A percentile compares a stretch with the other conserved stretches of the same genome.
Evolutionary conservation across 495 filamentous ascomycete species (phyloP).

Genomic region (Xylaria grammica): DNA sequence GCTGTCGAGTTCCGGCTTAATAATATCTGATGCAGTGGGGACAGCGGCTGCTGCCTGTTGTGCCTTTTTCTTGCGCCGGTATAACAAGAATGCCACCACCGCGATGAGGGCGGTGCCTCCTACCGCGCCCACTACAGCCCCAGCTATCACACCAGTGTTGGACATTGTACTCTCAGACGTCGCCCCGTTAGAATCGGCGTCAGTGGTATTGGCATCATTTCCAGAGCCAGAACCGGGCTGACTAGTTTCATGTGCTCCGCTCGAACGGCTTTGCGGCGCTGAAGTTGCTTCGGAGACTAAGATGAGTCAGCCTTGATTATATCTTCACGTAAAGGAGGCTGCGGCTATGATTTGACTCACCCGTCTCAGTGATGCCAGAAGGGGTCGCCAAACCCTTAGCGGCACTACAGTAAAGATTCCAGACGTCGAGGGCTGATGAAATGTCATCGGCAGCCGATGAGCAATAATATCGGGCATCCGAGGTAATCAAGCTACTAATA

Average conservation of each 20-base stretch:
- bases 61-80: constrained; percentile 25
- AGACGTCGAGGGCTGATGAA: constrained; percentile 49
- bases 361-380: constrained; percentile 44
- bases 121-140: constrained; percentile 44
- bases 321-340: constrained; percentile 5
- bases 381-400: constrained; percentile 45
- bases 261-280: constrained; percentile 27
- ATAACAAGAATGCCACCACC: constrained; percentile 43
- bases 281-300: constrained; percentile 27
- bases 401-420: constrained; percentile 54
- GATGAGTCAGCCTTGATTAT: constrained; percentile 17
- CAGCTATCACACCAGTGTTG: constrained; percentile 39
- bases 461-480: constrained; percentile 47
- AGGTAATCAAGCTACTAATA: constrained; percentile 43
- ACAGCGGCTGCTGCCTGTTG: not conserved
- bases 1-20: constrained; percentile 45
- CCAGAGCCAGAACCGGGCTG: constrained; percentile 15
- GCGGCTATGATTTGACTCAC: constrained; percentile 23
- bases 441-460: constrained; percentile 47
- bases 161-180: constrained; percentile 16
- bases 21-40: constrained; percentile 20
- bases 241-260: constrained; percentile 27
- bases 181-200: not conserved
- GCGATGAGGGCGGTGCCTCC: constrained; percentile 40
- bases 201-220: constrained; percentile 1